Conservation (phyloP, 768 basidiomycete genomes). For the Trametes cingulata region DNA sequence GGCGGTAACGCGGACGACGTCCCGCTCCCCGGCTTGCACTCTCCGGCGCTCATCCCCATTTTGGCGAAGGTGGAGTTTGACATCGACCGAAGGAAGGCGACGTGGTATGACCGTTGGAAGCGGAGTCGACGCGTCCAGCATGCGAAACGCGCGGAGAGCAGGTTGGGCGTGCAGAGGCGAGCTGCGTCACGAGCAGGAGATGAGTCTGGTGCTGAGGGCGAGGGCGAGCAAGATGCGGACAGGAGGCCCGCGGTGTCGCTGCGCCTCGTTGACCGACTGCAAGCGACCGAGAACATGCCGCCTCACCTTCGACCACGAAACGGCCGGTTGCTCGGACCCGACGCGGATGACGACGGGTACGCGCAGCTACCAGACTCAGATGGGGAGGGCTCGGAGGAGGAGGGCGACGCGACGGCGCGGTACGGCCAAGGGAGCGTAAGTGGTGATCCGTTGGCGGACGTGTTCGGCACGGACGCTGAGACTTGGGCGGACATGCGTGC, state of each 20-base stretch:
- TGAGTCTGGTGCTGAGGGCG: conserved; percentile 22
- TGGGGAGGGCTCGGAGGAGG: conserved; percentile 24
- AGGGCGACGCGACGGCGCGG: conserved; percentile 42
- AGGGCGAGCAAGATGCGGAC: conserved; percentile 28
- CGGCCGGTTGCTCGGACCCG: conserved; percentile 17
- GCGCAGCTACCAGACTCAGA: conserved; percentile 25
- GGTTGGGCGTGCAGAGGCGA: conserved; percentile 33
- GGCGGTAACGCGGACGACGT: conserved; percentile 46
- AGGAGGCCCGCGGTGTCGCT: conserved; percentile 49
- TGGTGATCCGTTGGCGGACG: conserved; percentile 56
- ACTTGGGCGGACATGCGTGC: conserved; percentile 58
- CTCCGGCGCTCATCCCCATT: conserved; percentile 71
- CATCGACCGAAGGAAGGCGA: conserved; percentile 76
- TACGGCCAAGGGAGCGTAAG: conserved; percentile 32
- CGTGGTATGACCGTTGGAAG: conserved; percentile 87
- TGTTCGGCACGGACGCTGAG: conserved; percentile 68
- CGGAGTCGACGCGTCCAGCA: conserved; percentile 62
- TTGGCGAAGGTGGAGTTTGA: conserved; percentile 96
- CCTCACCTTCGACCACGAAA: conserved; percentile 23
- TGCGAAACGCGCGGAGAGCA: conserved; percentile 55
- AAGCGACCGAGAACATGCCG: conserved; percentile 40
- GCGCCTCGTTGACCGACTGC: conserved; percentile 47
- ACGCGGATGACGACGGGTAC: conserved; percentile 33
- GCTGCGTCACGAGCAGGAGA: conserved; percentile 20
- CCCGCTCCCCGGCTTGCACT: conserved; percentile 65